These are phyloP conservation scores for Dactylonectria estremocensis DNA, from an alignment of 2,329 filamentous ascomycete species.

Conservation along the genomic window DNA sequence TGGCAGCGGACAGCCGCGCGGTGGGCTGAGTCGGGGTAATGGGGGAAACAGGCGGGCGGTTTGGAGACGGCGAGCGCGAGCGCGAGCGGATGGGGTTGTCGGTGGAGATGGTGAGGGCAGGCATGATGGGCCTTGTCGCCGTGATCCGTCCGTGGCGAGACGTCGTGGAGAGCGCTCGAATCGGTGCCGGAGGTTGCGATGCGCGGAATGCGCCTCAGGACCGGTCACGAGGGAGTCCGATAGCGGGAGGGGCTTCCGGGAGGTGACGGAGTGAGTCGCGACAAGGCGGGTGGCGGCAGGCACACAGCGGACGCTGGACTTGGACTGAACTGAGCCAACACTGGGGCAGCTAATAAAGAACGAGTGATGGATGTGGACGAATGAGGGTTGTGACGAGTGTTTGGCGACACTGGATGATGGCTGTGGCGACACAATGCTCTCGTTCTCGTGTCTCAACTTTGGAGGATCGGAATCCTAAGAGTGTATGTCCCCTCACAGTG, in stretches of 20 bases:
- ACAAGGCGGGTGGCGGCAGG: constrained; percentile 5
- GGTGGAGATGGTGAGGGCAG: constrained; percentile 52
- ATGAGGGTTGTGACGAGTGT: neutral
- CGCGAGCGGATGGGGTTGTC: constrained; percentile 49
- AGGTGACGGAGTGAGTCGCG: constrained; percentile 20
- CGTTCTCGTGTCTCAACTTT: neutral
- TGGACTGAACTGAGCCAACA: neutral
- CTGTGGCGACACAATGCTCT: neutral
- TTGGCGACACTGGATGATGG: neutral
- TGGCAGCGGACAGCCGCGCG: constrained; percentile 48
- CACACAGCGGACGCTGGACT: constrained; percentile 8
- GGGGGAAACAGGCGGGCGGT: constrained; percentile 67
- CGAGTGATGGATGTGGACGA: neutral
- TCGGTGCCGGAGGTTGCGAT: constrained; percentile 14
- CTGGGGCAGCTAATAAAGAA: neutral
- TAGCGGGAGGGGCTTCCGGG: constrained; percentile 31
- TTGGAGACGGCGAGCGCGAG: constrained; percentile 61
- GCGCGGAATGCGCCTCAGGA: constrained; percentile 20
- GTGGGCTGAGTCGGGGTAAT: constrained; percentile 67
- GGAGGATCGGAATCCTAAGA: neutral
- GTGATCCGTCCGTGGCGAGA: neutral
- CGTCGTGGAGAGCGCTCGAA: neutral
- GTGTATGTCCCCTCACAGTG: neutral
- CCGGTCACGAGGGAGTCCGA: constrained; percentile 30
- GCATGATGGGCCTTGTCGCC: constrained; percentile 42